Percentiles rank a stretch among this genome's conserved stretches.
phyloP scores from a whole-genome alignment of 768 basidiomycete genomes.

The Vishniacozyma victoriae region DNA sequence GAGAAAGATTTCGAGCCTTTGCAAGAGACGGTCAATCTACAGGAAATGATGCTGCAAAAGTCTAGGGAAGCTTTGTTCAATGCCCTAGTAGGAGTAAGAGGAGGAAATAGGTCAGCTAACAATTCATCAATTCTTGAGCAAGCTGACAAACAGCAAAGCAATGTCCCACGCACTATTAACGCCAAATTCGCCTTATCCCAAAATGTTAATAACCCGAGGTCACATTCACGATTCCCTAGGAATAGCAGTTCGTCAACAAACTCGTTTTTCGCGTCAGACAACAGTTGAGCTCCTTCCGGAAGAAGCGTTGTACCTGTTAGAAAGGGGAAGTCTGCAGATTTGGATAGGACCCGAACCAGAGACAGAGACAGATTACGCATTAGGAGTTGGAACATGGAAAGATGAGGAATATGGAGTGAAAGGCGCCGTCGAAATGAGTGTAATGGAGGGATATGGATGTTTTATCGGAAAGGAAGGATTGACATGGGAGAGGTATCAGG shows the following conservation, averaged over 20 bases:
- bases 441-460: slow-evolving; percentile 80
- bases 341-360: slow-evolving; percentile 19
- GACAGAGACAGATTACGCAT: slow-evolving; percentile 31
- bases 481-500: slow-evolving; percentile 83
- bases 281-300: slow-evolving; percentile 84
- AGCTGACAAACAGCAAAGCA: slow-evolving; percentile 32
- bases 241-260: slow-evolving; percentile 53
- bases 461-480: slow-evolving; percentile 75
- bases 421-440: slow-evolving; percentile 58
- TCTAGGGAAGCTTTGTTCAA: slow-evolving; percentile 81
- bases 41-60: slow-evolving; percentile 71
- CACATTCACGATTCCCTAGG: slow-evolving; percentile 77
- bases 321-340: slow-evolving; percentile 70
- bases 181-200: slow-evolving; percentile 30
- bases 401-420: slow-evolving; percentile 37
- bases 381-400: slow-evolving; percentile 49
- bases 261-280: slow-evolving; percentile 24
- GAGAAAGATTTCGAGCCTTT: slow-evolving; percentile 95
- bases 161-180: slow-evolving; percentile 44
- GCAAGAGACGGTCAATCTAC: slow-evolving; percentile 52
- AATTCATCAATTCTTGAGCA: slow-evolving; percentile 6
- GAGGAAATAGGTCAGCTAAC: slow-evolving; percentile 66
- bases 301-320: slow-evolving; percentile 88
- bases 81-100: slow-evolving; percentile 65
- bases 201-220: slow-evolving; percentile 55